Conservation (phyloP, 2,329 filamentous ascomycete species). For the Cytospora leucostoma region DNA sequence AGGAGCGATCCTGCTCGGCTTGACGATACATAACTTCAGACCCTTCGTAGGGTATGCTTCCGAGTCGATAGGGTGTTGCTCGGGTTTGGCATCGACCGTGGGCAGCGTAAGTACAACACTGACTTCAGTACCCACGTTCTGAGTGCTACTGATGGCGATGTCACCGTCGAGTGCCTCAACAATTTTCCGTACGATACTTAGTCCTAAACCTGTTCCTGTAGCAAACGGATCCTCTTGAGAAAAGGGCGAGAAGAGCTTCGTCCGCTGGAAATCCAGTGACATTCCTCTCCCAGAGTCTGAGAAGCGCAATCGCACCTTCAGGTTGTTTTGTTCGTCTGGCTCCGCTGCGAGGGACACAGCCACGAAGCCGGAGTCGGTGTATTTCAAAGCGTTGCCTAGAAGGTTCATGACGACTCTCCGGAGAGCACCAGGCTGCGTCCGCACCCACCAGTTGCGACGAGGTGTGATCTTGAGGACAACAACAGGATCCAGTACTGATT, state of each 20-base stretch:
- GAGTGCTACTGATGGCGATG: constrained; percentile 56
- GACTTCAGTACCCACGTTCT: constrained; percentile 37
- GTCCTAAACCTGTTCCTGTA: constrained; percentile 63
- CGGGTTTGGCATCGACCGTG: not conserved
- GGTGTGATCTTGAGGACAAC: constrained; percentile 47
- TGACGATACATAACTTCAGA: constrained; percentile 8
- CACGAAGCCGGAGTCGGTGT: constrained; percentile 41
- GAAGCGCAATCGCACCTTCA: constrained; percentile 42
- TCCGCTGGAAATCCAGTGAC: constrained; percentile 59
- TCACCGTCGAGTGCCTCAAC: constrained; percentile 59
- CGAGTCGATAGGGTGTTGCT: constrained; percentile 5
- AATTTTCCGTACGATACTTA: constrained; percentile 65
- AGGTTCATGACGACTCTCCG: constrained; percentile 56
- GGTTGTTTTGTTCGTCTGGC: not conserved
- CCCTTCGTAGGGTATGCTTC: not conserved
- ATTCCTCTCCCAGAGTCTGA: constrained; percentile 69
- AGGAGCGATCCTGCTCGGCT: not conserved
- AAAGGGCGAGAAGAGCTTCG: constrained; percentile 64
- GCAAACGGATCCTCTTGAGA: constrained; percentile 63
- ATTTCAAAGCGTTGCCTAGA: constrained; percentile 56
- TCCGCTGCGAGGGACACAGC: constrained; percentile 25
- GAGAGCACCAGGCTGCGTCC: constrained; percentile 51
- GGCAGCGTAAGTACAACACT: constrained; percentile 23
- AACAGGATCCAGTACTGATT: constrained; percentile 2
- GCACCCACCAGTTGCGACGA: constrained; percentile 50